These are phyloP conservation scores for Candida tibetensis DNA, from an alignment of 805 yeast genomes.

Conservation along the genomic window DNA sequence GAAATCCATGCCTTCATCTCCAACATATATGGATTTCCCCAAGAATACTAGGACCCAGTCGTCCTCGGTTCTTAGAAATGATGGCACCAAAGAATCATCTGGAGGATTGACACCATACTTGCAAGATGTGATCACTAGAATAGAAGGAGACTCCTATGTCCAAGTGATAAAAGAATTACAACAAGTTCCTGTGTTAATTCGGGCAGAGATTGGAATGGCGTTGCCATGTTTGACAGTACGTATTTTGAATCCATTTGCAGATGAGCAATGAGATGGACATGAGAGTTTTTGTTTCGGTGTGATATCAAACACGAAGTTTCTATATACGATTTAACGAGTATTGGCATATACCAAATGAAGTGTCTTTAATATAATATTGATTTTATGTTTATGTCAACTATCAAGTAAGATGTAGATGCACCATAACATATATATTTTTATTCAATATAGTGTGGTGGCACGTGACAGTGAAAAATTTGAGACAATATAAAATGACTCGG, in stretches of 20 bases:
- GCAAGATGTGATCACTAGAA: conserved; percentile 52
- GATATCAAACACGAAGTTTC: background rate
- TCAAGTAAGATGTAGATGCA: too few relatives aligned
- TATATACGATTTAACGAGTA: background rate
- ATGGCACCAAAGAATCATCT: conserved; percentile 13
- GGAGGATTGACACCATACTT: conserved; percentile 56
- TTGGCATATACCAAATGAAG: background rate
- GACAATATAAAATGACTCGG: too few relatives aligned
- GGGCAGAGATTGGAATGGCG: conserved; percentile 95
- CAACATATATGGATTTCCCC: conserved; percentile 17
- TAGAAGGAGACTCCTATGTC: conserved; percentile 58
- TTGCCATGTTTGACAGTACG: conserved; percentile 92
- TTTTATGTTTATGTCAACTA: too few relatives aligned
- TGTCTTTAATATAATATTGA: background rate
- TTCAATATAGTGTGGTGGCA: background rate
- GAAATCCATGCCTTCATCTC: conserved; percentile 27
- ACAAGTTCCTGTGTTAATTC: conserved; percentile 77
- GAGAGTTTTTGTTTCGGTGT: conserved; percentile 1
- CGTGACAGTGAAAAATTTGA: background rate
- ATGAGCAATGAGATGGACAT: conserved; percentile 8
- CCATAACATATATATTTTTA: too few relatives aligned
- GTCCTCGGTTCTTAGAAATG: conserved; percentile 15
- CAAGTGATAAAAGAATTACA: conserved; percentile 80
- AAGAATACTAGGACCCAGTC: conserved; percentile 22
- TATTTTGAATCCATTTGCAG: conserved; percentile 78